A percentile compares a stretch with the other conserved stretches of the same genome.
phyloP scores from a whole-genome alignment of 2,329 filamentous ascomycete species.

The Aspergillus pseudoterreus region DNA sequence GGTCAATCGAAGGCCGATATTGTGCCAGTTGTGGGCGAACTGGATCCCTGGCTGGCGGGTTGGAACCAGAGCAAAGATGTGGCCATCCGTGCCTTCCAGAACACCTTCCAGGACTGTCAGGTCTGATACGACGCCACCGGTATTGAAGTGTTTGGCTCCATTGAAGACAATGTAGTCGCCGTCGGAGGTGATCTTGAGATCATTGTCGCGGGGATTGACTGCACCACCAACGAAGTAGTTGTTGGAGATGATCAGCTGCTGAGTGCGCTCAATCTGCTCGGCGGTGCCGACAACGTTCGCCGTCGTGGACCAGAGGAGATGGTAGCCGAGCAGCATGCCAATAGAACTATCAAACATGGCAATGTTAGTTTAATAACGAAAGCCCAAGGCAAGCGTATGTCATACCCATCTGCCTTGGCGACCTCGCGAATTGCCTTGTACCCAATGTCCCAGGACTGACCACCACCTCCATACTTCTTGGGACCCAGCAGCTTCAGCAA shows the following conservation, averaged over 20 bases:
- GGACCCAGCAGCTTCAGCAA: slow-evolving; percentile 51
- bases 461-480: slow-evolving; percentile 51
- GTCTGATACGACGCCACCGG: slow-evolving; percentile 63
- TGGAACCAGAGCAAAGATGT: slow-evolving; percentile 60
- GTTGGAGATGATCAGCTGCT: slow-evolving; percentile 58
- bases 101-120: slow-evolving; percentile 64
- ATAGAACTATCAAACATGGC: slow-evolving; percentile 43
- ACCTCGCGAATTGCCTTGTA: slow-evolving; percentile 61
- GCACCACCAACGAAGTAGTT: slow-evolving; percentile 66
- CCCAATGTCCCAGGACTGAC: slow-evolving; percentile 52
- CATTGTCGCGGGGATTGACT: slow-evolving; percentile 63
- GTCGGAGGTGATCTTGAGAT: slow-evolving; percentile 54
- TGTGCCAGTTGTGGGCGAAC: slow-evolving; percentile 59
- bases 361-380: not conserved
- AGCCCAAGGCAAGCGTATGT: not conserved
- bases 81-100: slow-evolving; percentile 54
- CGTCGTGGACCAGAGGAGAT: slow-evolving; percentile 61
- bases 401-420: slow-evolving; percentile 59
- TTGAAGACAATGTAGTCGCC: slow-evolving; percentile 57
- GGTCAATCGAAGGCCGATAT: slow-evolving; percentile 59
- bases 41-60: slow-evolving; percentile 57
- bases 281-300: slow-evolving; percentile 58
- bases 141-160: slow-evolving; percentile 65
- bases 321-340: slow-evolving; percentile 64
- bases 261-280: slow-evolving; percentile 56